Base-by-base conservation (phyloP, 78 protist genomes). In the Guillardia theta region DNA sequence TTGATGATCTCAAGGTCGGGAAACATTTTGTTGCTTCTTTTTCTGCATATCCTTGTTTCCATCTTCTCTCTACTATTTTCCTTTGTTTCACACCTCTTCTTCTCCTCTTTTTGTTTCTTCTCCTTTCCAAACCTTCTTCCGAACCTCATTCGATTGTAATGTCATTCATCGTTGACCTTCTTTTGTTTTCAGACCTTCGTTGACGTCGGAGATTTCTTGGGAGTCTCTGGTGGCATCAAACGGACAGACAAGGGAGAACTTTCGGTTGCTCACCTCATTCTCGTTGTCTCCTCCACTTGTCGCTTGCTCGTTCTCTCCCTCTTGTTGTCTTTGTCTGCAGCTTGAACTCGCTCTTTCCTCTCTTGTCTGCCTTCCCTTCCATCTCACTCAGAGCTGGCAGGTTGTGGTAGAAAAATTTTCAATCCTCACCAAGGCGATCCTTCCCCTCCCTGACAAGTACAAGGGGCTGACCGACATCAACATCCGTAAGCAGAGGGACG, bases 211-310 rank as follows among this genome's bases (percentile, higher is more conserved):
- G 97, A 96, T 50, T 93, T 95, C 33, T n/a, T 96, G 36, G 97
- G 97, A 21, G 88, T 47, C 27, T 33, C 22, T 4, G 97, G 97
- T 12, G 18, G 37, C 46, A 43, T 93, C 12, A 92, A 93, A 70
- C 95, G 97, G 22, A 93, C 96, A 15, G 88, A 93, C 37, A 95
- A 62, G 48, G 97, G 97, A 46, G 95, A 96, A 80, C 77, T 96
- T 22, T 94, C 95, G 0, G 36, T n/a, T n/a, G n/a, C n/a, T n/a
- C n/a, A n/a, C n/a, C n/a, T n/a, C n/a, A n/a, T n/a, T n/a, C n/a
- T n/a, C n/a, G n/a, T n/a, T n/a, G 64, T 58, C 22, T 24, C 22
- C 64, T 58, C 64, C 24, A 27, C 36, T 58, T 27, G 36, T 27
- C 64, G n/a, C n/a, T n/a, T n/a, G n/a, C n/a, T n/a, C n/a, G n/a